Evolutionary conservation across 1,139 yeast genomes (phyloP).

Genomic region (Taphrina pruni): DNA sequence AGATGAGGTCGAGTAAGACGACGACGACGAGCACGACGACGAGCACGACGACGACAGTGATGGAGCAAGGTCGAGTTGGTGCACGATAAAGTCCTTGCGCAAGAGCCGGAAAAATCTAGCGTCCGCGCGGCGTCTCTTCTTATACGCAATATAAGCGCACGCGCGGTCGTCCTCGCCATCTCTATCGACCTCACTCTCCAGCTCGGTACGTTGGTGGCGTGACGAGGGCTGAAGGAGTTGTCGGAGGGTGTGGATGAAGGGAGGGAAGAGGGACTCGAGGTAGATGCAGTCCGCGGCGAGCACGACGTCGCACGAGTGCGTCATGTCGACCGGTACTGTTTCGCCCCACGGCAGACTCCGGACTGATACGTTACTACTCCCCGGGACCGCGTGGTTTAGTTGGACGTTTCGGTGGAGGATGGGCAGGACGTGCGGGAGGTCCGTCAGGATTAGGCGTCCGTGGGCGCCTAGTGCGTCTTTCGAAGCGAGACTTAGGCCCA

Average conservation of each 20-base stretch:
- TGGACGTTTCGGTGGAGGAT: conserved; percentile 16
- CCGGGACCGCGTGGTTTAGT: not conserved
- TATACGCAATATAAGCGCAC: conserved; percentile 28
- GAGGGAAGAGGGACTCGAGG: conserved; percentile 27
- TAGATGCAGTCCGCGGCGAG: conserved; percentile 33
- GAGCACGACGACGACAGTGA: too few species aligned
- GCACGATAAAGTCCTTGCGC: conserved; percentile 7
- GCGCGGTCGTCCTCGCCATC: not conserved
- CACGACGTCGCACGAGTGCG: conserved; percentile 10
- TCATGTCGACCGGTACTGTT: not conserved
- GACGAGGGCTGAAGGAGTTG: not conserved
- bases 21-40: too few species aligned
- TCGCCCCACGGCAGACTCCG: conserved; percentile 23
- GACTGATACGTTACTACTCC: not conserved
- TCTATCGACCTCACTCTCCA: too few species aligned
- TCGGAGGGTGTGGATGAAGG: conserved; percentile 17
- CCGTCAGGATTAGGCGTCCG: conserved; percentile 13
- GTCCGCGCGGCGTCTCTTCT: conserved; percentile 35
- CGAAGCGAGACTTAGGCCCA: conserved; percentile 19
- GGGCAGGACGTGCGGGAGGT: conserved; percentile 22
- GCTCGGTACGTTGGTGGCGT: too few species aligned
- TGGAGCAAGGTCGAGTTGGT: not conserved
- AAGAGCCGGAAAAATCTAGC: conserved; percentile 17
- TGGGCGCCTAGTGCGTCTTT: not conserved
- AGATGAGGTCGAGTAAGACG: too few species aligned